Evolutionary conservation across 78 protist species (phyloP).

Genomic region (Chrysochromulina tobinii): DNA sequence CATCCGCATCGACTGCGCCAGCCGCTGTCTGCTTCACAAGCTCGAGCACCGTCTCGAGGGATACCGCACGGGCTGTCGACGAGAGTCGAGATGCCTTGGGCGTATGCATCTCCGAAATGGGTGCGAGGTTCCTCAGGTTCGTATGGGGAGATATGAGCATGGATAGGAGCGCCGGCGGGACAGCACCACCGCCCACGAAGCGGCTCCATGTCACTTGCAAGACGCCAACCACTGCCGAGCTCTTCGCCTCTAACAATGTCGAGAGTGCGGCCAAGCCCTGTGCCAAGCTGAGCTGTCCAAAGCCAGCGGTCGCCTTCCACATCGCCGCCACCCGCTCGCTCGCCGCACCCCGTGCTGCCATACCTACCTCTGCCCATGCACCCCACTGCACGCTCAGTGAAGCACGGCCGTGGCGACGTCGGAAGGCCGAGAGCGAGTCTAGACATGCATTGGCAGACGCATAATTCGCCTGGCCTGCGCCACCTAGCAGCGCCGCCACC

Average conservation of each 20-base stretch:
- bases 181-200: background rate
- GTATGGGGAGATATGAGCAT: too few relatives aligned
- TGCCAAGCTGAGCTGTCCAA: background rate
- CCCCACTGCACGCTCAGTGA: background rate
- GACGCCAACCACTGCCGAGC: background rate
- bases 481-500: background rate
- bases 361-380: constrained; percentile 7
- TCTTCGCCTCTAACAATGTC: background rate
- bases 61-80: background rate
- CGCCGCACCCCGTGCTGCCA: constrained; percentile 3
- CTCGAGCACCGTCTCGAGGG: background rate
- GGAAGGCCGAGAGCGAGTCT: background rate
- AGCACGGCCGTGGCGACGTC: background rate
- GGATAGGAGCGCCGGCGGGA: too few relatives aligned
- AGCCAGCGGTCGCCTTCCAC: background rate
- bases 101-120: too few relatives aligned
- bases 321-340: background rate
- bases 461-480: background rate
- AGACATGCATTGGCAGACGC: background rate
- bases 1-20: background rate
- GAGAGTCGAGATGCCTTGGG: too few relatives aligned
- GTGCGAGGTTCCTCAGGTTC: too few relatives aligned
- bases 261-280: background rate
- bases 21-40: background rate
- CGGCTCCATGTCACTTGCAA: background rate